Percentiles rank a stretch among this genome's conserved stretches.
phyloP scores from a whole-genome alignment of 1,139 yeast species.

The Pichia sp. region DNA sequence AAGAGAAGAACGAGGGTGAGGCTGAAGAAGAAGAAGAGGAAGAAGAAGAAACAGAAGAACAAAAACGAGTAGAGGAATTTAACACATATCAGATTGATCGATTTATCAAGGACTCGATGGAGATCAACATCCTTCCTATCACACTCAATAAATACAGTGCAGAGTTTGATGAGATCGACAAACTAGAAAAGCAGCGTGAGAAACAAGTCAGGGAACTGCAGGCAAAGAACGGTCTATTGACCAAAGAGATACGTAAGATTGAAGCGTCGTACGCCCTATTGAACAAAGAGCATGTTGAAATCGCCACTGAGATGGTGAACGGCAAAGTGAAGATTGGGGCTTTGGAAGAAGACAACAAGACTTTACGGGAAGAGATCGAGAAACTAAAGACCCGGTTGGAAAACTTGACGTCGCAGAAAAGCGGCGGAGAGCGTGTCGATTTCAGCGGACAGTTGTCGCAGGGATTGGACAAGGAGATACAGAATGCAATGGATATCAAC shows the following conservation, averaged over 20 bases:
- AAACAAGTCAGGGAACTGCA: constrained; percentile 66
- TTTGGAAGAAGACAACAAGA: constrained; percentile 58
- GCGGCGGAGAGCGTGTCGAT: constrained; percentile 16
- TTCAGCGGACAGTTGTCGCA: constrained; percentile 19
- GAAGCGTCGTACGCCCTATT: constrained; percentile 67
- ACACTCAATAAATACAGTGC: constrained; percentile 62
- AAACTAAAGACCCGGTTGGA: constrained; percentile 46
- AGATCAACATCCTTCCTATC: constrained; percentile 65
- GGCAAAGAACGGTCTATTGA: constrained; percentile 63
- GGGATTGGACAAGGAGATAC: constrained; percentile 44
- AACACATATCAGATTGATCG: constrained; percentile 58
- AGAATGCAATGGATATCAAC: constrained; percentile 55
- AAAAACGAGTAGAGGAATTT: neutral
- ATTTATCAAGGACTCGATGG: constrained; percentile 76
- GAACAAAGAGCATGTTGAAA: constrained; percentile 73
- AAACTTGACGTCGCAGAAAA: constrained; percentile 30
- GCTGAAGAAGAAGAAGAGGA: constrained; percentile 17
- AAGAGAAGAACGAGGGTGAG: constrained; percentile 16
- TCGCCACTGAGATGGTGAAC: constrained; percentile 69
- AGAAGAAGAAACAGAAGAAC: constrained; percentile 19
- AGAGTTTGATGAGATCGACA: constrained; percentile 72
- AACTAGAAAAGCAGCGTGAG: constrained; percentile 60
- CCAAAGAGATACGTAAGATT: constrained; percentile 67
- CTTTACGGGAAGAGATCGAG: constrained; percentile 48
- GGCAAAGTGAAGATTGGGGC: constrained; percentile 63